A percentile compares a stretch with the other conserved stretches of the same genome.
Evolutionary conservation across 768 basidiomycete genomes (phyloP).

Genomic region (Dioszegia crocea): DNA sequence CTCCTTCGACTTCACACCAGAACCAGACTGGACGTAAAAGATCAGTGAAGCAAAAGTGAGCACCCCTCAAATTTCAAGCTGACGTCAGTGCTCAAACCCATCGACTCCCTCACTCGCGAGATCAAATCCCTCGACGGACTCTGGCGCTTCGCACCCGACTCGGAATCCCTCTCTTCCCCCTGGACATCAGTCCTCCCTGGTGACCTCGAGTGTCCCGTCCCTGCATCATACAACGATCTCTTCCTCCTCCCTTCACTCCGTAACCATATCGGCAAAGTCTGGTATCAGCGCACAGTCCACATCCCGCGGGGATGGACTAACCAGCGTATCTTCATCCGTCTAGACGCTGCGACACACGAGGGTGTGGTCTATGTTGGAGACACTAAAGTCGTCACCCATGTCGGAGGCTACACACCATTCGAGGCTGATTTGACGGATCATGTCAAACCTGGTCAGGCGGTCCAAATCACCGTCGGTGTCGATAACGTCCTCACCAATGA

Average conservation of each 20-base stretch:
- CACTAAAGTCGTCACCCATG: constrained; percentile 20
- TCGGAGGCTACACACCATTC: constrained; percentile 30
- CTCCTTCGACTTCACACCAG: no score
- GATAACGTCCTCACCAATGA: constrained; percentile 27
- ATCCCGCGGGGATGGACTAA: constrained; percentile 26
- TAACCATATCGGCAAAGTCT: constrained; percentile 33
- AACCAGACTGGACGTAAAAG: no score
- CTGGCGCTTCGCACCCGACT: constrained; percentile 27
- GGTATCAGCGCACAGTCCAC: constrained; percentile 23
- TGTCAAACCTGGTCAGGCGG: constrained; percentile 18
- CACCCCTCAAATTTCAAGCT: neutral
- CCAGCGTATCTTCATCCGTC: constrained; percentile 17
- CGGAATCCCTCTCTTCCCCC: constrained; percentile 6
- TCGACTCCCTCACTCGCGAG: constrained; percentile 23
- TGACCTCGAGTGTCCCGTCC: constrained; percentile 28
- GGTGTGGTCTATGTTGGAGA: constrained; percentile 28
- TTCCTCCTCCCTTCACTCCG: constrained; percentile 28
- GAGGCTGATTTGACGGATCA: constrained; percentile 24
- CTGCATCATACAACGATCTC: constrained; percentile 38
- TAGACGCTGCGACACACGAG: constrained; percentile 32
- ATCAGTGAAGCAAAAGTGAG: neutral
- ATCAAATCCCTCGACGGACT: constrained; percentile 27
- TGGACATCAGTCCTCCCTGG: constrained; percentile 25
- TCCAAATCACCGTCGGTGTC: constrained; percentile 28
- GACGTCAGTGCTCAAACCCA: constrained; percentile 17